These are phyloP conservation scores for Polymyxa betae DNA, from an alignment of 208 protist species.

Conservation along the genomic window DNA sequence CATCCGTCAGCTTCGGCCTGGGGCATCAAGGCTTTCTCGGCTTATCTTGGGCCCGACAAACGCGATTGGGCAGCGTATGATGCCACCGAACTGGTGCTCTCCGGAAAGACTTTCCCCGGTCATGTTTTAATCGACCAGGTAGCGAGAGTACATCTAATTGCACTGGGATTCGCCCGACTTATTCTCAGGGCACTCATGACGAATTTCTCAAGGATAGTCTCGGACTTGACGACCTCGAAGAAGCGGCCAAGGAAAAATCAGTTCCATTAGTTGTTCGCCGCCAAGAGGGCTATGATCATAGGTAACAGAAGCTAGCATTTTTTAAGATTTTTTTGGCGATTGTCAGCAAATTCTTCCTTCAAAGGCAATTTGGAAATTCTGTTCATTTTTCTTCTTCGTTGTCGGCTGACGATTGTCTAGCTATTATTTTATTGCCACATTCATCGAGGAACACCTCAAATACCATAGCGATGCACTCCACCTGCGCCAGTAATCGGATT, in stretches of 20 bases:
- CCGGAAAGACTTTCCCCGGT: neutral
- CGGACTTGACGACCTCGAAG: neutral
- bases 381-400: too few relatives aligned
- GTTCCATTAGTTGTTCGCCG: neutral
- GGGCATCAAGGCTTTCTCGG: conserved; percentile 46
- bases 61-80: neutral
- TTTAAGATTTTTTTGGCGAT: neutral
- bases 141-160: neutral
- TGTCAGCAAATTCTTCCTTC: neutral
- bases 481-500: too few relatives aligned
- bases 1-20: conserved; percentile 21
- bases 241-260: neutral
- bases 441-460: conserved; percentile 45
- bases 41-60: conserved; percentile 40
- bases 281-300: conserved; percentile 47
- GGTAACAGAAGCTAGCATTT: too few relatives aligned
- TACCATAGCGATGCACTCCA: too few relatives aligned
- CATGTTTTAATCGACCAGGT: conserved; percentile 48
- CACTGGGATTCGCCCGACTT: neutral
- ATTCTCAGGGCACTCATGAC: neutral
- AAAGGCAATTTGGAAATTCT: too few relatives aligned
- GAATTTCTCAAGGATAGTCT: neutral
- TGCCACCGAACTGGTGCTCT: neutral
- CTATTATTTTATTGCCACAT: conserved; percentile 20
- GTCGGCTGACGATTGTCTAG: too few relatives aligned